Evolutionary conservation across 2,329 filamentous ascomycete species (phyloP), one percentile per base, ranked within the genome.

Genomic region (Fusarium tanahbumbuense): DNA sequence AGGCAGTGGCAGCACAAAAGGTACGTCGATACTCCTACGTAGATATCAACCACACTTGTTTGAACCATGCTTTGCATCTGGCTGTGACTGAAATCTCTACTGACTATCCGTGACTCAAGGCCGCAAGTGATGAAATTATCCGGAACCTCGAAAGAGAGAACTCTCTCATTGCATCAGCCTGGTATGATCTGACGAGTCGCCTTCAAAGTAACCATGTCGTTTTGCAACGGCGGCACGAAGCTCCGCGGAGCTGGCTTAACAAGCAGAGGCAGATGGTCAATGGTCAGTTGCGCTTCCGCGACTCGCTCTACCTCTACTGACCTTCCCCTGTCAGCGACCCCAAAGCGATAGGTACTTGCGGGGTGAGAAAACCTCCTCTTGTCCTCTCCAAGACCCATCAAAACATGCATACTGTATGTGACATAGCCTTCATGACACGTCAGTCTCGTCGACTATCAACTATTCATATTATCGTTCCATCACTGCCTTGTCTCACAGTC

Each of bases 201-300:
- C 80, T 97, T 72, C 93, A 96, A 81, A 94, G 92, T 82, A 95
- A 94, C 78, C 92, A 92, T 67, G 91, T 95, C 44, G 89, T 93
- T 57, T 81, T 97, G 67, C 91, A 94, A 76, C 84, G 93, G 71
- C 86, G 92, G 72, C 88, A 89, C 73, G 92, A 95, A 73, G 87
- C 87, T 72, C 91, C 92, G 16, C 91, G 89, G 80, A 94, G 92
- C 81, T 97, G 92, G 92, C 82, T 97, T 73, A 92, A 92, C 76
- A 94, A 92, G 83, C 93, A 96, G 85, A 87, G 93, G 77, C 88
- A 89, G 77, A 85, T 90, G 83, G 88, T 91, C 71, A 90, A 90
- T 79, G 85, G 85, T 88, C 78, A 81, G 80, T 82, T 81, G 79
- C 76, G 75, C 76, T 78, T 75, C 76, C 79, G 78, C 78, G 79